phyloP scores from a whole-genome alignment of 1,284 basidiomycete genomes.

The Ceratobasidium sp. region DNA sequence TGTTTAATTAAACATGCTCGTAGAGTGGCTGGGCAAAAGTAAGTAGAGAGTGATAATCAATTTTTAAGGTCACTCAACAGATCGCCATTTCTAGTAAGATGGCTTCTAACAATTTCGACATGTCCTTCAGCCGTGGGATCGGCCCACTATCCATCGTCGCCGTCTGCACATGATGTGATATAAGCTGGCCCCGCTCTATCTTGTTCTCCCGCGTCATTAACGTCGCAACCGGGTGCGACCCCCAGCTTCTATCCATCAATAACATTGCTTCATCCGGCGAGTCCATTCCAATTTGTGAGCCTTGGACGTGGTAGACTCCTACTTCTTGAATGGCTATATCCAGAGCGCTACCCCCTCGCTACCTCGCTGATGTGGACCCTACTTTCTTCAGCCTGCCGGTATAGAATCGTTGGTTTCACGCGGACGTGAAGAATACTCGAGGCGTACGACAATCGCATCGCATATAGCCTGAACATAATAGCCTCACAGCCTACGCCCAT shows the following conservation, averaged over 20 bases:
- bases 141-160: not conserved
- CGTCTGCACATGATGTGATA: slow-evolving; percentile 20
- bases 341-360: not conserved
- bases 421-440: too few relatives aligned
- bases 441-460: too few relatives aligned
- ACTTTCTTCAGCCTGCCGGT: too few relatives aligned
- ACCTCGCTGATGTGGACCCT: too few relatives aligned
- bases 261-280: slow-evolving; percentile 1
- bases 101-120: slow-evolving; percentile 13
- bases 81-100: slow-evolving; percentile 21
- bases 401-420: too few relatives aligned
- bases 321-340: slow-evolving; percentile 16
- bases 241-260: slow-evolving; percentile 11
- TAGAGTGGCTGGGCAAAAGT: too few relatives aligned
- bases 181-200: not conserved
- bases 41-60: too few relatives aligned
- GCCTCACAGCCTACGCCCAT: too few relatives aligned
- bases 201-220: not conserved
- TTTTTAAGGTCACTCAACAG: too few relatives aligned
- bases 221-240: slow-evolving; percentile 21
- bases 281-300: slow-evolving; percentile 4
- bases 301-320: slow-evolving; percentile 5
- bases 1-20: too few relatives aligned
- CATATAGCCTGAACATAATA: too few relatives aligned
- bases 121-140: not conserved